phyloP scores from a whole-genome alignment of 2,329 filamentous ascomycete species.

The Ophiocordyceps camponoti-saundersi region DNA sequence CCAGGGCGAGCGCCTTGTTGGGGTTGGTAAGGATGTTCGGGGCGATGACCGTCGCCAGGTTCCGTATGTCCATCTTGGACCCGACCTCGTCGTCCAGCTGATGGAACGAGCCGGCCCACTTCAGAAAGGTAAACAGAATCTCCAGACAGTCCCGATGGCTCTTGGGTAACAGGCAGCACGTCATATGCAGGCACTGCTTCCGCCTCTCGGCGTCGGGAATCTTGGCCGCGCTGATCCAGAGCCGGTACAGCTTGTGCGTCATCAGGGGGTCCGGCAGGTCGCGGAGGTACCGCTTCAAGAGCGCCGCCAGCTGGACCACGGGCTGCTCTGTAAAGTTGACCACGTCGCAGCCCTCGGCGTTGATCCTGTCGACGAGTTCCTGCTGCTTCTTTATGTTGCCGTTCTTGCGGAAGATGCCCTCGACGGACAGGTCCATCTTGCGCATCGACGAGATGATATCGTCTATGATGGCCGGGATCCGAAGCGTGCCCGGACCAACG shows the following conservation, averaged over 20 bases:
- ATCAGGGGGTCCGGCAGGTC: constrained; percentile 88
- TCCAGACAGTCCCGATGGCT: constrained; percentile 86
- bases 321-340: constrained; percentile 78
- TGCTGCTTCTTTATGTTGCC: constrained; percentile 92
- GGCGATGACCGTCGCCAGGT: constrained; percentile 90
- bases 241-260: constrained; percentile 81
- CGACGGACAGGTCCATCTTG: constrained; percentile 97
- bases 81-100: constrained; percentile 93
- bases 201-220: constrained; percentile 68
- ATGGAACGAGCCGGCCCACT: constrained; percentile 94
- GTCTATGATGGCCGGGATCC: constrained; percentile 87
- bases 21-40: constrained; percentile 78
- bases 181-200: constrained; percentile 72
- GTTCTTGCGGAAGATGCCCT: constrained; percentile 97
- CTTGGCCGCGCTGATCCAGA: constrained; percentile 84
- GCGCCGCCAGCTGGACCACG: constrained; percentile 81
- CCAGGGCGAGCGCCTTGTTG: constrained; percentile 48
- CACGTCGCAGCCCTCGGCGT: constrained; percentile 67
- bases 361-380: constrained; percentile 72
- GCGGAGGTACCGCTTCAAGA: constrained; percentile 88
- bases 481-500: constrained; percentile 77
- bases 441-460: constrained; percentile 89
- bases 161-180: constrained; percentile 86
- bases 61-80: constrained; percentile 98
- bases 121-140: constrained; percentile 87